Evolutionary conservation across 75 land plant genomes (phyloP), one percentile per base, ranked within the genome.

Genomic region (Chamaecyparis obtusa): DNA sequence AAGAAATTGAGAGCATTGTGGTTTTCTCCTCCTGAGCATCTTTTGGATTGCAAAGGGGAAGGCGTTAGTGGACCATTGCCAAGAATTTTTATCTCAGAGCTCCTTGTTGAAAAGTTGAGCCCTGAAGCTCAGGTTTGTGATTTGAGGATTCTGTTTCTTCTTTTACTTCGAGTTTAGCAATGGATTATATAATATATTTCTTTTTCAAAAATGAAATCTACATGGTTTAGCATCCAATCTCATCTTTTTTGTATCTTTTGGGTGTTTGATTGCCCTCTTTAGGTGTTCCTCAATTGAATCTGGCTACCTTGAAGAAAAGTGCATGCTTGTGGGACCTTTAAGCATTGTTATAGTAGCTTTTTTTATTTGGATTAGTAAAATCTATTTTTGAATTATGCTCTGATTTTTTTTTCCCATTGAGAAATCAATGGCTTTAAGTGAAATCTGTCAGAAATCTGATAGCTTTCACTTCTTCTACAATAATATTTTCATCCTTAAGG

Each of bases 31-130:
- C 99, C 99, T 33, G 83, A 85, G 49, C 44, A 56, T 79, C 33
- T 87, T 17, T 44, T 78, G 86, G 67, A 86, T 85, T 86, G 89
- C 49, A 81, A 86, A 56, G 97, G 96, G 21, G 89, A 84, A 87
- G 93, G 94, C 49, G 92, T 89, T 2, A 86, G 89, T 88, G 99
- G 99, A n/a, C 97, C 99, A 57, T 87, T 97, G 87, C 99, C 99
- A 64, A 94, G 99, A 74, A 90, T 98, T 72, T 98, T 98, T 75
- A 97, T 98, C 85, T 98, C 99, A 11, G 99, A 98, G 90, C 94
- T 98, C 85, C 94, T 95, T 84, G 99, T 98, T 39, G 92, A 97
- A 79, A 90, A 98, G 55, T 90, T 98, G 90, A 96, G 96, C 82
- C 72, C 91, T 7, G 88, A 91, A 83, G 92, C 95, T 89, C 99